Percentiles rank a stretch among this genome's conserved stretches.
Evolutionary conservation across 805 yeast species (phyloP).

Genomic region (Yamadazyma nakazawae): DNA sequence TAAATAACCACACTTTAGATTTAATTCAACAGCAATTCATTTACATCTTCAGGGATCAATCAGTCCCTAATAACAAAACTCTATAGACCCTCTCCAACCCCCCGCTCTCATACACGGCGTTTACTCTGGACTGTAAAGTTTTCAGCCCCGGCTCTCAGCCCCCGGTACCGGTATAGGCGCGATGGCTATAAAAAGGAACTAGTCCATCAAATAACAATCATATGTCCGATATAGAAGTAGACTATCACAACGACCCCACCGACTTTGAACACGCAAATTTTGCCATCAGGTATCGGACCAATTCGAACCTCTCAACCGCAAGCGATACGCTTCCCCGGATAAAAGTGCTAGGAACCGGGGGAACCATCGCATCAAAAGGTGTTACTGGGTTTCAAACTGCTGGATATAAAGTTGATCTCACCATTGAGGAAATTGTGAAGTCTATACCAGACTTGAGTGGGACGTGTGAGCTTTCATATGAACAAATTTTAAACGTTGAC

Average conservation of each 20-base stretch:
- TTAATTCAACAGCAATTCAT: too few species aligned
- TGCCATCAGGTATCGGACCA: conserved; percentile 33
- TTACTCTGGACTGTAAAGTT: background rate
- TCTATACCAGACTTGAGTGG: conserved; percentile 55
- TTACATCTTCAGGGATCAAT: too few species aligned
- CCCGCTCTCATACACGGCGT: conserved; percentile 2
- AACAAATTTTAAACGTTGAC: conserved; percentile 60
- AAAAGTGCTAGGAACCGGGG: conserved; percentile 45
- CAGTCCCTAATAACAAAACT: background rate
- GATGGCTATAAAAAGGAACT: background rate
- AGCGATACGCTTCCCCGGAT: conserved; percentile 26
- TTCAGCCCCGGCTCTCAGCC: background rate
- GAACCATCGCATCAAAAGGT: conserved; percentile 45
- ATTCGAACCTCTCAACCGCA: conserved; percentile 17
- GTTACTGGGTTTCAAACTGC: conserved; percentile 38
- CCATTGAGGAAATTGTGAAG: conserved; percentile 47
- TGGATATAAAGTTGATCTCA: conserved; percentile 42
- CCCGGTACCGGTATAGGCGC: conserved; percentile 1
- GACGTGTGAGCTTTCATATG: conserved; percentile 56
- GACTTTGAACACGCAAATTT: conserved; percentile 32
- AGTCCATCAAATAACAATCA: background rate
- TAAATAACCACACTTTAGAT: too few species aligned
- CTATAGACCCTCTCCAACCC: background rate
- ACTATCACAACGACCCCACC: conserved; percentile 20
- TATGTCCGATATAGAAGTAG: conserved; percentile 11